phyloP scores from a whole-genome alignment of 139 green algal species.

The Penium margaritaceum region DNA sequence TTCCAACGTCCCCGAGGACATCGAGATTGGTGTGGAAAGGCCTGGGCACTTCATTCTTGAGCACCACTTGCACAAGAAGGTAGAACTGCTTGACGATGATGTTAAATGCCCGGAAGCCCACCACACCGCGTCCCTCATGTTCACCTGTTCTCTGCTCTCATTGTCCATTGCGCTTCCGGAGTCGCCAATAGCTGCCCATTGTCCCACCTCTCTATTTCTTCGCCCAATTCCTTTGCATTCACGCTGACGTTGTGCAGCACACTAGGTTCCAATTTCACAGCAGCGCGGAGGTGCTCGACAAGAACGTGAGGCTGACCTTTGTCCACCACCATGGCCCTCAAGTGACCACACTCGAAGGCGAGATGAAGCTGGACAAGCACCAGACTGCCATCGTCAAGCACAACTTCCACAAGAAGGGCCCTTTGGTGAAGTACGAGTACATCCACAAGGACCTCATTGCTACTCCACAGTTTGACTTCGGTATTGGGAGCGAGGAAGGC shows the following conservation, averaged over 20 bases:
- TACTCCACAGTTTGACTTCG: conserved; percentile 2
- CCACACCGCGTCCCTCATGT: neutral
- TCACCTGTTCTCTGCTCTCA: neutral
- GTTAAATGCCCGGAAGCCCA: too few species aligned
- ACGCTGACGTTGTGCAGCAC: neutral
- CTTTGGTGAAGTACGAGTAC: neutral
- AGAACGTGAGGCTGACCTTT: neutral
- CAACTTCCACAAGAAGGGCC: conserved; percentile 1
- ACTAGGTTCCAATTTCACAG: conserved; percentile 9
- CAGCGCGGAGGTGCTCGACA: neutral
- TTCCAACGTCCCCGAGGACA: neutral
- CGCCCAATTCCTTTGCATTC: neutral
- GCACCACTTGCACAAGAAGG: conserved; percentile 9
- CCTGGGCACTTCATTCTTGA: conserved; percentile 3
- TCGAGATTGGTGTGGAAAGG: neutral
- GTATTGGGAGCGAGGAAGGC: neutral
- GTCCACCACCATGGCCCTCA: neutral
- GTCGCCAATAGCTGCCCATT: neutral
- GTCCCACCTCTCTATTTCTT: too few species aligned
- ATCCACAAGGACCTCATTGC: neutral
- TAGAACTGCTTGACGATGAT: neutral
- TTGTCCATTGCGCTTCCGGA: neutral
- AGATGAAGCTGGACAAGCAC: neutral
- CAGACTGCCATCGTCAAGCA: neutral
- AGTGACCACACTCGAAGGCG: neutral